phyloP scores from a whole-genome alignment of 2,329 filamentous ascomycete species.

The Botrytis pseudocinerea region DNA sequence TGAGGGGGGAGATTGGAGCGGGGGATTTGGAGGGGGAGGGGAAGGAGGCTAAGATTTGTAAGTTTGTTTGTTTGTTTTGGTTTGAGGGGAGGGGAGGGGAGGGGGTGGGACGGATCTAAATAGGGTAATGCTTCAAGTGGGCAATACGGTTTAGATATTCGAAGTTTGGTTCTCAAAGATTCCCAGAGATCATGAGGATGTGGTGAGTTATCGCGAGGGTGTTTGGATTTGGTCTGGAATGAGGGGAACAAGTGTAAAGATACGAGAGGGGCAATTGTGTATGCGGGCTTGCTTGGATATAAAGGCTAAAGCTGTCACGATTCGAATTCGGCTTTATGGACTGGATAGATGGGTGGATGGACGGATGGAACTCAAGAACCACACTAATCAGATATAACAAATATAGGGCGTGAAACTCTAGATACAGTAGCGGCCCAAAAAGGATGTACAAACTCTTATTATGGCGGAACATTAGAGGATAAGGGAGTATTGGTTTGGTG shows the following conservation, averaged over 20 bases:
- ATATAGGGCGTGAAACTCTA: constrained; percentile 1
- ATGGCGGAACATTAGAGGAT: neutral
- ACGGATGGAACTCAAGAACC: neutral
- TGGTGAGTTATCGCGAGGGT: neutral
- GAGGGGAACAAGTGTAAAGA: neutral
- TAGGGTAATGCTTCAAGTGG: neutral
- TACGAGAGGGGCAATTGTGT: neutral
- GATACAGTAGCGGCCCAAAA: constrained; percentile 12
- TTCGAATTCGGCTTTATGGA: neutral
- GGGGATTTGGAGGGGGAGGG: neutral
- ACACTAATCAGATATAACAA: neutral
- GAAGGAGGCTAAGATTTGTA: neutral
- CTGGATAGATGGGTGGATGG: neutral
- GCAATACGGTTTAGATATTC: neutral
- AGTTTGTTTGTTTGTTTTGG: neutral
- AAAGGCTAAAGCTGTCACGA: neutral
- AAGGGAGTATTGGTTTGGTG: constrained; percentile 4
- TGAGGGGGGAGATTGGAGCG: neutral
- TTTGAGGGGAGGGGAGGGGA: no score
- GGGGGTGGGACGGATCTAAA: neutral
- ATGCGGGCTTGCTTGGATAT: neutral
- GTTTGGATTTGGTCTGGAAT: neutral
- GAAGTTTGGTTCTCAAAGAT: neutral
- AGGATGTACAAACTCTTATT: constrained; percentile 12
- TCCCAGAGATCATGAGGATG: neutral